Evolutionary conservation across 2,329 filamentous ascomycete genomes (phyloP).

Genomic region (Myotisia sp.): DNA sequence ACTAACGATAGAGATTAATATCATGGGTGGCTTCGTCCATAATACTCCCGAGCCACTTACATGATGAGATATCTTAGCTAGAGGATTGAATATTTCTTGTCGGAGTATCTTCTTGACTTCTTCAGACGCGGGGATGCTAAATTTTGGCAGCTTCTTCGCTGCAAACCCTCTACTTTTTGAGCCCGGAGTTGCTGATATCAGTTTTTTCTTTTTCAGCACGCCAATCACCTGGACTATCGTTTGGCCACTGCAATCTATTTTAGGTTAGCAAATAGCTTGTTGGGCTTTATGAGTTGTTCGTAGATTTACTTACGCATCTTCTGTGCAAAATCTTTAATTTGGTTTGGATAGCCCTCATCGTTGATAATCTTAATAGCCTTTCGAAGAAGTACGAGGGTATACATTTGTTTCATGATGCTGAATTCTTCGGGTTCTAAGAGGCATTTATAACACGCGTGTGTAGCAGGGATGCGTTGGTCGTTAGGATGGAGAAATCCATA

Average conservation of each 20-base stretch:
- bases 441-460: constrained; percentile 36
- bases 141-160: constrained; percentile 19
- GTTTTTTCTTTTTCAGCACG: constrained; percentile 16
- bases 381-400: constrained; percentile 18
- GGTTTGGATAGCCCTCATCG: constrained; percentile 19
- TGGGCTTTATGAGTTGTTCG: background rate
- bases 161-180: constrained; percentile 20
- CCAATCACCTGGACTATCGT: constrained; percentile 20
- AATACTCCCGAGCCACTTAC: too few species aligned
- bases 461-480: constrained; percentile 27
- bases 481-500: constrained; percentile 29
- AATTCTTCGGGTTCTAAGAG: constrained; percentile 22
- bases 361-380: constrained; percentile 19
- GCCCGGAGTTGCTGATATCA: constrained; percentile 19
- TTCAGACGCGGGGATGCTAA: constrained; percentile 13
- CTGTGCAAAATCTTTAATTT: constrained; percentile 16
- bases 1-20: too few species aligned
- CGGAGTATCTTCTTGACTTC: constrained; percentile 14
- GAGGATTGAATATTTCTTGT: constrained; percentile 20
- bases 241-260: constrained; percentile 20
- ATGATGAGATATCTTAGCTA: constrained; percentile 22
- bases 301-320: constrained; percentile 19
- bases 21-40: too few species aligned
- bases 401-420: constrained; percentile 17
- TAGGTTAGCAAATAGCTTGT: constrained; percentile 8